These are phyloP conservation scores for Claviceps capensis DNA, from an alignment of 2,329 filamentous ascomycete genomes.

Conservation along the genomic window DNA sequence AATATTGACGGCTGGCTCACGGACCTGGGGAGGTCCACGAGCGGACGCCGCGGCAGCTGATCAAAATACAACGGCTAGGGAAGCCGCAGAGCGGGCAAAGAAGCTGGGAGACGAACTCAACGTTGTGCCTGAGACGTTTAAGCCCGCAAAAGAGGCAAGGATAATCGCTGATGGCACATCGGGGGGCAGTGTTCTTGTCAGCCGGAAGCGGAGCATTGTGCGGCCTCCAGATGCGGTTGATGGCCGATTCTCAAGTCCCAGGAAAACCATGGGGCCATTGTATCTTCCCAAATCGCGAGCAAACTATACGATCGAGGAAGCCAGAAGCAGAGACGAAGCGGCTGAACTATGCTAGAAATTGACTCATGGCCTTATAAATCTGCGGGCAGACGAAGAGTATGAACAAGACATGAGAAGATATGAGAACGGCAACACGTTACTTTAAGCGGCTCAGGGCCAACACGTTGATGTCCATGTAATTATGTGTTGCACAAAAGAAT, in stretches of 20 bases:
- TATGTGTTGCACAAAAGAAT: too few species aligned
- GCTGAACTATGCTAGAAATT: neutral
- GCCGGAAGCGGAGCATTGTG: constrained; percentile 42
- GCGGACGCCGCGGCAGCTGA: constrained; percentile 79
- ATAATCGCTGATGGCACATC: constrained; percentile 16
- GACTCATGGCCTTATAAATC: neutral
- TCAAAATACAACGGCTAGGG: constrained; percentile 57
- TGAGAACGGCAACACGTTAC: neutral
- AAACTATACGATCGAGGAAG: neutral
- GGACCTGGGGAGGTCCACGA: constrained; percentile 90
- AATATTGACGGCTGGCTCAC: constrained; percentile 84
- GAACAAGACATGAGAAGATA: neutral
- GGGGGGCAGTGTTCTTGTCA: constrained; percentile 22
- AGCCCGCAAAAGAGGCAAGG: constrained; percentile 39
- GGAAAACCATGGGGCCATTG: neutral
- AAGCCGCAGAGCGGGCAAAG: constrained; percentile 74
- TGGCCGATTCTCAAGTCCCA: constrained; percentile 63
- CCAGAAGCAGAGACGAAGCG: neutral
- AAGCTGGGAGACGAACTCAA: constrained; percentile 77
- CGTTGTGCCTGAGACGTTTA: constrained; percentile 76
- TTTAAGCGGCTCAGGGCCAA: too few species aligned
- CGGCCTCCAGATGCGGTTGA: constrained; percentile 63
- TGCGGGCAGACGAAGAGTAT: neutral
- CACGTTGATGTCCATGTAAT: too few species aligned
- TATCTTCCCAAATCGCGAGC: neutral